Conservation (phyloP, 2,329 filamentous ascomycete species). For the Domatiomyces globalis region DNA sequence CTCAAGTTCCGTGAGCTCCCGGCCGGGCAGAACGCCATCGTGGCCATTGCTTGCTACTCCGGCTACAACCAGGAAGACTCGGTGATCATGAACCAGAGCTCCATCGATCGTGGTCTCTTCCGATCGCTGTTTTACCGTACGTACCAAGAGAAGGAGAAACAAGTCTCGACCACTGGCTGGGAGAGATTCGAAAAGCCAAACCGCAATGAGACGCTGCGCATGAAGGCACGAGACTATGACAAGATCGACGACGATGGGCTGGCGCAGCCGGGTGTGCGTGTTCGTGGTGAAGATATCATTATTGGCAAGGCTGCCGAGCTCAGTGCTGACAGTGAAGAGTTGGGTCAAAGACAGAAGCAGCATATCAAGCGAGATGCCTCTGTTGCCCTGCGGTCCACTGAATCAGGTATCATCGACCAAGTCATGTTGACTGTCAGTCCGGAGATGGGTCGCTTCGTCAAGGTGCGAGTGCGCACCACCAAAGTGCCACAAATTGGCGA, state of each 20-base stretch:
- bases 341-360: slow-evolving; percentile 76
- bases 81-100: slow-evolving; percentile 99
- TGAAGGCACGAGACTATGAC: slow-evolving; percentile 83
- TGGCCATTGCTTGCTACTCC: slow-evolving; percentile 92
- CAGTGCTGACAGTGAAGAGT: slow-evolving; percentile 78
- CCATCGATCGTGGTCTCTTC: slow-evolving; percentile 94
- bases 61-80: slow-evolving; percentile 99
- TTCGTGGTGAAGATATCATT: slow-evolving; percentile 96
- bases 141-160: slow-evolving; percentile 94
- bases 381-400: slow-evolving; percentile 83
- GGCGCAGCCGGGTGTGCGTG: slow-evolving; percentile 80
- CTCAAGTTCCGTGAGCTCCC: slow-evolving; percentile 95
- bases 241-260: slow-evolving; percentile 96
- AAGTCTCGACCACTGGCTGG: slow-evolving; percentile 80
- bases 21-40: slow-evolving; percentile 94
- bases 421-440: slow-evolving; percentile 89
- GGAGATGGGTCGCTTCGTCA: slow-evolving; percentile 89
- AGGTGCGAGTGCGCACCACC: slow-evolving; percentile 91
- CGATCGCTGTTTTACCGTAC: slow-evolving; percentile 94
- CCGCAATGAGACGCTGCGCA: slow-evolving; percentile 69
- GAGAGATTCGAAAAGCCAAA: slow-evolving; percentile 94
- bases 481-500: slow-evolving; percentile 98
- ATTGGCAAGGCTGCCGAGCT: slow-evolving; percentile 97
- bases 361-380: slow-evolving; percentile 94
- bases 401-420: slow-evolving; percentile 90